Evolutionary conservation across 805 yeast species (phyloP), one percentile per base, ranked within the genome.

Genomic region (Schizosaccharomyces japonicus): DNA sequence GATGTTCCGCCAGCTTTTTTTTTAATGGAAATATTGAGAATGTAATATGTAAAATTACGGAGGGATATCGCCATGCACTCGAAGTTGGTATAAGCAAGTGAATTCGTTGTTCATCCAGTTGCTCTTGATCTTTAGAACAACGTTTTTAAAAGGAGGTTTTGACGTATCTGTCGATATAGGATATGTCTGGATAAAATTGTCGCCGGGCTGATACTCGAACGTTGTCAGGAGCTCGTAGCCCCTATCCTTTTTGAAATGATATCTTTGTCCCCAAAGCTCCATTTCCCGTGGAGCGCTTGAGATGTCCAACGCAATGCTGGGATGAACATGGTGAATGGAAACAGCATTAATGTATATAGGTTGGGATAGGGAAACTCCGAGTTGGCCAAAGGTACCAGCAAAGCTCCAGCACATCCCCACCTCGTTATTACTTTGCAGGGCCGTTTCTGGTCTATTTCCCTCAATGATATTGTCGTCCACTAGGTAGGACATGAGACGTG

Each of bases 401-500:
- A 60, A 57, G 19, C 63, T 58, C 64, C 64, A 60, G 52, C 64
- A 60, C 26, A 49, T 49, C 1, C 60, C 63, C 4, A 51, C 48
- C n/a, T 53, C 48, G 6, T 50, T 39, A 7, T 53, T 55, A 1
- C 51, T 42, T 8, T 42, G 32, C 10, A 58, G 52, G 8, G 56
- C 57, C 17, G 49, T 51, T 27, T 45, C 54, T 3, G 55, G 53
- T 40, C 6, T 39, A 40, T 11, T 49, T 39, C 28, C 49, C 1
- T 19, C 17, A 2, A 36, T 23, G 4, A 21, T 23, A 13, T 19
- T 13, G n/a, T 25, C 17, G 4, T 36, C 42, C 7, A 36, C 17
- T 7, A 36, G 23, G 15, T 23, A 42, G 15, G 40, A 48, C 11
- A 26, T 17, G 25, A 27, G 45, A 25, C 15, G 36, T 27, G 40